phyloP scores from a whole-genome alignment of 192 early-diverging fungal species.

The Backusella morwellensis region DNA sequence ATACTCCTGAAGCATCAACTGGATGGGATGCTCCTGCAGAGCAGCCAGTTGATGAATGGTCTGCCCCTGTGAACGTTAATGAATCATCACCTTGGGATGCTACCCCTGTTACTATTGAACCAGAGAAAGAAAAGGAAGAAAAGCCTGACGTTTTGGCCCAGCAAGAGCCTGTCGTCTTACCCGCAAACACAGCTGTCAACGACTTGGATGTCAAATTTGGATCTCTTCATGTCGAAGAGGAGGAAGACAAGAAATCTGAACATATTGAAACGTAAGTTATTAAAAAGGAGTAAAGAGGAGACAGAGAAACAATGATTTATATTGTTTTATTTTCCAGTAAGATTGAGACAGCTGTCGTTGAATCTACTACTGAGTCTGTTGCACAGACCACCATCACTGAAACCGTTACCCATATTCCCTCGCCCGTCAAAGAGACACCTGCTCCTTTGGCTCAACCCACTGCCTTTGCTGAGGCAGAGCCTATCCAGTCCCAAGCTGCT shows the following conservation, averaged over 20 bases:
- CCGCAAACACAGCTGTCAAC: constrained; percentile 57
- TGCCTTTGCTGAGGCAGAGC: background rate
- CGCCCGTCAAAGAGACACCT: background rate
- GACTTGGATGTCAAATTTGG: constrained; percentile 82
- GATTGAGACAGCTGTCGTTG: constrained; percentile 30
- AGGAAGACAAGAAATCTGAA: background rate
- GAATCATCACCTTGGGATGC: constrained; percentile 11
- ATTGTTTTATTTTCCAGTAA: background rate
- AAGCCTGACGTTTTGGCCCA: constrained; percentile 48
- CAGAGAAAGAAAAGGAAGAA: constrained; percentile 44
- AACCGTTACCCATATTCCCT: background rate
- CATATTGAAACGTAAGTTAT: constrained; percentile 28
- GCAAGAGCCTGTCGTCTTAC: constrained; percentile 89
- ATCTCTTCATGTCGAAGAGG: constrained; percentile 63
- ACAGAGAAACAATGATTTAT: background rate
- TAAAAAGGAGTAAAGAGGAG: background rate
- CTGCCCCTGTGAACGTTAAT: constrained; percentile 13
- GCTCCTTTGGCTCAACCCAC: background rate
- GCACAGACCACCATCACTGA: background rate
- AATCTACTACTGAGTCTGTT: constrained; percentile 27
- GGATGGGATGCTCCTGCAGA: constrained; percentile 22
- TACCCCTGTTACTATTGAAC: constrained; percentile 21
- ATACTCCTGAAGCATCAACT: background rate
- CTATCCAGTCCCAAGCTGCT: background rate
- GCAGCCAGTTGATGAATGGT: constrained; percentile 23